Evolutionary conservation across 2,329 filamentous ascomycete genomes (phyloP), one percentile per base, ranked within the genome.

Genomic region (Cladosporium velox): DNA sequence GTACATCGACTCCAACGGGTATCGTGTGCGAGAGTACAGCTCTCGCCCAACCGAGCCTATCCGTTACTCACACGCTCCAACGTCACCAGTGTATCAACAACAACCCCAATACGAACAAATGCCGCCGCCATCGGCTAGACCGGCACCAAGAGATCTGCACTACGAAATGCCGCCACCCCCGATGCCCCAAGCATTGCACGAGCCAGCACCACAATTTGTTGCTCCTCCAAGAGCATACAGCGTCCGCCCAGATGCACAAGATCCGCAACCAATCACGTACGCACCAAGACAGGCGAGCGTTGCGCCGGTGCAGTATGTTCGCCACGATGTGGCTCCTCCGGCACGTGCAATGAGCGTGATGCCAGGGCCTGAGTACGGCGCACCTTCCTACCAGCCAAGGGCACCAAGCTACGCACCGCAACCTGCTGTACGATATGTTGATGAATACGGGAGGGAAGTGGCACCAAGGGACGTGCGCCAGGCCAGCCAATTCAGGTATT

Each of bases 221-320:
- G 68, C 72, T 26, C 64, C 64, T 3, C 55, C 67, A 12, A 61
- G 74, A 58, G 70, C 72, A 38, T 76, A 76, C 61, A 76, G 75
- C 65, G 72, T 74, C 28, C 73, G 79, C 18, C 81, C 79, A 52
- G 79, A 91, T 26, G 88, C 12, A 86, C 89, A 67, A 85, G 67
- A 65, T 21, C 59, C 24, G 14, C 38, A 57, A 41, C 51, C 65
- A 14, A 55, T 62, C 18, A 60, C 62, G 5, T 67, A 70, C 59
- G 67, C 69, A 30, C 63, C 66, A 26, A 66, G 71, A 11, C 74
- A 75, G 58, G 70, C 78, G 64, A 82, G 80, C 70, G 77, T 81
- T 15, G 79, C 79, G 58, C 80, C 80, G 14, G 73, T 79, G 69
- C 72, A 74, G 73, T 79, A 71, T 77, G 77, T 69, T 70, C 70